Base-by-base conservation (phyloP, 208 protist species). In the Spongospora subterranea region DNA sequence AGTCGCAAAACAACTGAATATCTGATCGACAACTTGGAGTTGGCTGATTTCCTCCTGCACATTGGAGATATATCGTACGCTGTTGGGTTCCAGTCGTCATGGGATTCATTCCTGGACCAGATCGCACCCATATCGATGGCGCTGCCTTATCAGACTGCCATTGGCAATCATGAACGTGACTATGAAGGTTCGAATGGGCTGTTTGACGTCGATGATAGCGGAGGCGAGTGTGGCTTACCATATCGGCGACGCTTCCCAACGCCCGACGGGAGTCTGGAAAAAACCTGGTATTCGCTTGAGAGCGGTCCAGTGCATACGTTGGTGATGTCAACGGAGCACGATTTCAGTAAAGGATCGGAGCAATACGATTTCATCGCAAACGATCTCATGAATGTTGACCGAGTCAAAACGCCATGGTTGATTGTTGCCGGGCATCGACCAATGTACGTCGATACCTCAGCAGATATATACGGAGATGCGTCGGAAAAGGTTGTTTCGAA, bases 381-480 rank as follows among this genome's bases (percentile, higher is more conserved):
- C 88, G 88, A 89, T n/a, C 32, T 89, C 11, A 38, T 35, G 32
- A 45, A 39, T 45, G 54, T 89, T 6, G n/a, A 89, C 54, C 88
- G 88, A 38, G 45, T 20, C 17, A 71, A 89, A n/a, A 89, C 88
- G 6, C 88, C 88, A 40, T 89, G 88, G 46, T 6, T 89, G 6
- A 76, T 89, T n/a, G 54, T 89, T 45, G 54, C 54, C 17, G 88
- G 88, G 1, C 88, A 89, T 89, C 88, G 88, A 65, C 88, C 88
- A 39, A 45, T 89, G 32, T 89, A 89, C 65, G 46, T 71, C 13
- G 54, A 71, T 45, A 71, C 32, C 17, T 40, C 54, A 1, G 29
- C 13, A 1, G 54, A 60, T 45, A 20, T 76, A 39, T 60, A 50
- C 45, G 88, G 88, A 20, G 50, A 60, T 38, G 40, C 40, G 6